Conservation (phyloP, 371 early-diverging fungal species). For the Apophysomyces elegans region DNA sequence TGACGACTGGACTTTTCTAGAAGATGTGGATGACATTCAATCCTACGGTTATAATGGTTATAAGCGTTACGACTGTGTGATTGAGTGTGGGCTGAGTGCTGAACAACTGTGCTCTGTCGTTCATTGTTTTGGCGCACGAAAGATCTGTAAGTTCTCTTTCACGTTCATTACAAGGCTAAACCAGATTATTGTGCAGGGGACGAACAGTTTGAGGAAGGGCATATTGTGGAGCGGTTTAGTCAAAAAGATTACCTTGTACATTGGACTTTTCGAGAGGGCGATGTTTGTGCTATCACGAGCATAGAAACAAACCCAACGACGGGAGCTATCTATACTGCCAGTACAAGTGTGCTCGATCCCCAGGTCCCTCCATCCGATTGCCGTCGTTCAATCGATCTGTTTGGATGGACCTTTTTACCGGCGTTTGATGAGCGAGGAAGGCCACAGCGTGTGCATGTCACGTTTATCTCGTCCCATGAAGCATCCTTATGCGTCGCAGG, state of each 20-base stretch:
- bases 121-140: constrained; percentile 49
- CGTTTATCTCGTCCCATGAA: constrained; percentile 11
- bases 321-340: constrained; percentile 59
- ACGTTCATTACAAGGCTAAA: constrained; percentile 14
- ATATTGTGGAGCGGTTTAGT: constrained; percentile 55
- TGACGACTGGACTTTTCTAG: constrained; percentile 21
- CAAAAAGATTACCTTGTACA: constrained; percentile 61
- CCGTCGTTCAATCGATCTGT: constrained; percentile 52
- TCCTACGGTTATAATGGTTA: constrained; percentile 22
- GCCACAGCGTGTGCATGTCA: constrained; percentile 5
- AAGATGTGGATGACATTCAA: constrained; percentile 15
- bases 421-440: neutral
- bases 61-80: constrained; percentile 54
- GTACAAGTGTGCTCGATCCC: constrained; percentile 59
- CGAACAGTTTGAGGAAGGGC: constrained; percentile 54
- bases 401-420: constrained; percentile 61
- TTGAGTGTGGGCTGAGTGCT: constrained; percentile 59
- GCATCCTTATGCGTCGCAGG: constrained; percentile 34
- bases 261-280: constrained; percentile 38
- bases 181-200: constrained; percentile 45
- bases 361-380: constrained; percentile 50
- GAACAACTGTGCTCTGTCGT: constrained; percentile 56
- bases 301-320: constrained; percentile 60
- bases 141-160: constrained; percentile 37
- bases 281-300: constrained; percentile 53